Conservation (phyloP, 345 rosid species). For the Bruguiera sexangula region DNA sequence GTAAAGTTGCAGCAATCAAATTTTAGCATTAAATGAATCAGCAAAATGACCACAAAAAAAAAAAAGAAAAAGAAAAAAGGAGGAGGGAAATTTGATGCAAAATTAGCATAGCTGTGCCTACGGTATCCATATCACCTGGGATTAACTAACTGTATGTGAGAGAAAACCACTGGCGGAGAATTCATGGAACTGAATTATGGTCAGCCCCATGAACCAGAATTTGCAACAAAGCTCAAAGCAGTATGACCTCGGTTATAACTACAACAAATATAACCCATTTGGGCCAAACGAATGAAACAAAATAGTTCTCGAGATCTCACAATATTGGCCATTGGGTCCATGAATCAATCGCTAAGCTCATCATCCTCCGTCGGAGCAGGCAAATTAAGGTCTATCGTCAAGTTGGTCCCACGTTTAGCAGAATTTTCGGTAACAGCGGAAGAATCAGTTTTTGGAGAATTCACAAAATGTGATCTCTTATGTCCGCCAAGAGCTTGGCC, state of each 20-base stretch:
- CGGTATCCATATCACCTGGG: too few relatives aligned
- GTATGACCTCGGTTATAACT: background rate
- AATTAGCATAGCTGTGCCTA: too few relatives aligned
- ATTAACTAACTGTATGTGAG: too few relatives aligned
- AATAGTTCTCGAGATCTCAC: conserved; percentile 15
- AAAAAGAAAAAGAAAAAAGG: background rate
- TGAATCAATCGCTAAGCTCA: conserved; percentile 24
- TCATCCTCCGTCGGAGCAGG: conserved; percentile 36
- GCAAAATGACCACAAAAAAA: background rate
- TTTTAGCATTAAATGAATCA: conserved; percentile 21
- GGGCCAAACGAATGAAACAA: background rate
- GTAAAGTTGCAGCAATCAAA: conserved; percentile 12
- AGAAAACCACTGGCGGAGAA: conserved; percentile 4
- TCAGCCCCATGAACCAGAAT: conserved; percentile 6
- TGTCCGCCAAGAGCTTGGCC: conserved; percentile 42
- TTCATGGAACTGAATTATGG: conserved; percentile 5
- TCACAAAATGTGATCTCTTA: conserved; percentile 27
- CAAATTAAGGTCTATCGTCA: conserved; percentile 33
- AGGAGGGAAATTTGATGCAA: too few relatives aligned
- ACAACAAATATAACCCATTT: background rate
- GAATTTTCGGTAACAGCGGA: background rate
- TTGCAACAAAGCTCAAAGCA: background rate
- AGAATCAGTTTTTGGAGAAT: background rate
- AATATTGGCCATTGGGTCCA: background rate
- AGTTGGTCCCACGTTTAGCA: conserved; percentile 4